A percentile compares a stretch with the other conserved stretches of the same genome.
phyloP scores from a whole-genome alignment of 2,329 filamentous ascomycete species.

The Cladobotryum mycophilum region DNA sequence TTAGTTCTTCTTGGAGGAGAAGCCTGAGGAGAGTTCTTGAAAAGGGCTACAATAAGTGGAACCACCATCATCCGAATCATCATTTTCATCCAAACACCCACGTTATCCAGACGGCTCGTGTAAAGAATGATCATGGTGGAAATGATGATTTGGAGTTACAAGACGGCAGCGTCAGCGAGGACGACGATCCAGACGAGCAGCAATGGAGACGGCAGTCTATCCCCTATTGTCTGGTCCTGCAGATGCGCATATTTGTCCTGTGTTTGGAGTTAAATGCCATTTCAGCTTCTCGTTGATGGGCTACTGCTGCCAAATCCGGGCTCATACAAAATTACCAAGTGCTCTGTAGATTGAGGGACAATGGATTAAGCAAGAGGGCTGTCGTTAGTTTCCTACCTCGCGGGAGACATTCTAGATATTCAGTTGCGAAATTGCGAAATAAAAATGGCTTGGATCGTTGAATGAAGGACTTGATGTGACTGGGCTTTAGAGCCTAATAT shows the following conservation, averaged over 20 bases:
- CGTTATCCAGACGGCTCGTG: conserved; percentile 45
- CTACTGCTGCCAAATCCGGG: neutral
- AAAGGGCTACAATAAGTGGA: conserved; percentile 43
- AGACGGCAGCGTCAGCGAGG: conserved; percentile 52
- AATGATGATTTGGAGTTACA: conserved; percentile 30
- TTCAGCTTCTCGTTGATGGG: neutral
- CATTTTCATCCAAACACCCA: conserved; percentile 30
- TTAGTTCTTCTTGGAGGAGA: conserved; percentile 92
- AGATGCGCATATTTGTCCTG: conserved; percentile 17
- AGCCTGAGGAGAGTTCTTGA: conserved; percentile 48
- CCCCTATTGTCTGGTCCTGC: conserved; percentile 61
- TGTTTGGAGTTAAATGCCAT: conserved; percentile 1
- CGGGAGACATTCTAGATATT: conserved; percentile 24
- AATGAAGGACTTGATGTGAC: neutral
- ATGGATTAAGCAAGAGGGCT: conserved; percentile 58
- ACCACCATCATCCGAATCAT: conserved; percentile 26
- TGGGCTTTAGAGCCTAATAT: too few relatives aligned
- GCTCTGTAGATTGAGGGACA: conserved; percentile 48
- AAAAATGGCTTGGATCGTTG: conserved; percentile 11
- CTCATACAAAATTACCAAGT: neutral
- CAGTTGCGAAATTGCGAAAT: conserved; percentile 9
- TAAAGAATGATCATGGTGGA: conserved; percentile 23
- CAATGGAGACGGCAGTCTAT: conserved; percentile 54
- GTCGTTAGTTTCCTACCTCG: conserved; percentile 43
- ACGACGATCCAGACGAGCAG: conserved; percentile 60